Percentiles rank a stretch among this genome's conserved stretches.
Conservation (phyloP, 148 eudicot species). For the Rhododendron kiyosumense region DNA sequence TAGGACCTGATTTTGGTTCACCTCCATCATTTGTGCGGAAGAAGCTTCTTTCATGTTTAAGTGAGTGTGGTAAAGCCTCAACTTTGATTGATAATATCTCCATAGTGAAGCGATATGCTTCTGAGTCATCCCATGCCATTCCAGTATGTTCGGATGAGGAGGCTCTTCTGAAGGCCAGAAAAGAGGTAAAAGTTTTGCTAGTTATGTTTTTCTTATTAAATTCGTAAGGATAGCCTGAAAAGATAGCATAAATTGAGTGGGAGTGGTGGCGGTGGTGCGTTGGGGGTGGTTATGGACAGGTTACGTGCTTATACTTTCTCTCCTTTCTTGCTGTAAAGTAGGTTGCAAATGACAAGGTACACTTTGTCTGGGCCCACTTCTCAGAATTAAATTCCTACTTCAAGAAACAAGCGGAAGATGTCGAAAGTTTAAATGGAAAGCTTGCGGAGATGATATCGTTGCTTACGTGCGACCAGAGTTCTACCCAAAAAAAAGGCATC, state of each 20-base stretch:
- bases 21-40: conserved; percentile 58
- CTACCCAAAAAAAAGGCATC: conserved; percentile 37
- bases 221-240: background rate
- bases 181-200: conserved; percentile 55
- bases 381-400: conserved; percentile 65
- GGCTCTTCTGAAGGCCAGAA: conserved; percentile 65
- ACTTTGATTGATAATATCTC: conserved; percentile 73
- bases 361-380: conserved; percentile 86
- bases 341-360: conserved; percentile 72
- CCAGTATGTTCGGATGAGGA: conserved; percentile 87
- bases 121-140: conserved; percentile 74
- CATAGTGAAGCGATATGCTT: conserved; percentile 78
- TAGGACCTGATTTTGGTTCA: conserved; percentile 87
- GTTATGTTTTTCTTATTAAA: background rate
- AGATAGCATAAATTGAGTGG: background rate
- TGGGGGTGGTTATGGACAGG: background rate
- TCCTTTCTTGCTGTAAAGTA: conserved; percentile 13
- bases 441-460: conserved; percentile 79
- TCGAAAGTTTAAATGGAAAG: conserved; percentile 47
- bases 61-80: conserved; percentile 72
- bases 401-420: conserved; percentile 70
- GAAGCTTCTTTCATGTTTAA: conserved; percentile 69
- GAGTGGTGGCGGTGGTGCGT: background rate
- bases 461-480: conserved; percentile 54
- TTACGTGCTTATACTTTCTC: background rate